Percentiles rank a stretch among this genome's conserved stretches.
phyloP scores from a whole-genome alignment of 2,329 filamentous ascomycete species.

The Alternaria panax region DNA sequence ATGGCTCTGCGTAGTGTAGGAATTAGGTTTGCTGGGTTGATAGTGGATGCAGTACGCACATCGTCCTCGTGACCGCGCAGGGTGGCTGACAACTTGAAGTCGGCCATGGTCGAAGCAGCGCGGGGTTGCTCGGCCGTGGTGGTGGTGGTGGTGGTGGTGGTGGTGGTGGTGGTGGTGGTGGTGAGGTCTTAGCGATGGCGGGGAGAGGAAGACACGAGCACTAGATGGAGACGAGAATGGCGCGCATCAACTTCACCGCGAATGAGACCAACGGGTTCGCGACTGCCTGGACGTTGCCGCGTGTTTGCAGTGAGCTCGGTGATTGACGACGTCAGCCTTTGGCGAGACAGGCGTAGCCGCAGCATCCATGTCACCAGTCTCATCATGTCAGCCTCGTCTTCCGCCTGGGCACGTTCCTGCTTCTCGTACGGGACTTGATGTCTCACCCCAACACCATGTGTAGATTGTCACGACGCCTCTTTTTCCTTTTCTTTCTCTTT shows the following conservation, averaged over 20 bases:
- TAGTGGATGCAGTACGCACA: slow-evolving; percentile 60
- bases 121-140: slow-evolving; percentile 31
- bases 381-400: slow-evolving; percentile 10
- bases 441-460: neutral
- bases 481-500: neutral
- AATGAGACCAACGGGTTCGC: neutral
- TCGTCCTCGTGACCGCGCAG: slow-evolving; percentile 91
- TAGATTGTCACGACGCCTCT: neutral
- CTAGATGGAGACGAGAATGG: slow-evolving; percentile 3
- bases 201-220: slow-evolving; percentile 20
- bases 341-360: slow-evolving; percentile 7
- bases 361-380: slow-evolving; percentile 2
- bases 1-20: no score
- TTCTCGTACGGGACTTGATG: neutral
- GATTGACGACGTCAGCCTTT: slow-evolving; percentile 22
- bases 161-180: slow-evolving; percentile 7
- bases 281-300: neutral
- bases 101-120: slow-evolving; percentile 64
- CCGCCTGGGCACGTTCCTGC: no score
- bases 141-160: slow-evolving; percentile 1
- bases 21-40: no score
- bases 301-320: slow-evolving; percentile 6
- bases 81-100: slow-evolving; percentile 93
- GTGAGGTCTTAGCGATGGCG: slow-evolving; percentile 12
- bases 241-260: slow-evolving; percentile 15